Conservation (phyloP, 768 basidiomycete species). For the Phylloporus arenicola region DNA sequence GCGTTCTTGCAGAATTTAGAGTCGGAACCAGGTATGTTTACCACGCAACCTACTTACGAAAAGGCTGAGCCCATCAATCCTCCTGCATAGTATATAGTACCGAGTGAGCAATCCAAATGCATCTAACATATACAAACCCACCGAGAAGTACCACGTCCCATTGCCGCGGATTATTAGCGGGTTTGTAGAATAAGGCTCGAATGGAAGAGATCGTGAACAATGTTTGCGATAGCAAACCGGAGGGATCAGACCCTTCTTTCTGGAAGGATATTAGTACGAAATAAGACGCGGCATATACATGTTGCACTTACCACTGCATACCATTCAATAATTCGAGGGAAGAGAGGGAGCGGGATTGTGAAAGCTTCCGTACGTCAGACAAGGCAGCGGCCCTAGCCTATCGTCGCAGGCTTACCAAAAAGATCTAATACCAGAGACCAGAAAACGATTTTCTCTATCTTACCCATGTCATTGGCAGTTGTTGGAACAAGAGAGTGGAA, state of each 20-base stretch:
- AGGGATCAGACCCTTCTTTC: constrained; percentile 67
- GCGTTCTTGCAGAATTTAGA: constrained; percentile 46
- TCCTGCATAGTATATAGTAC: constrained; percentile 33
- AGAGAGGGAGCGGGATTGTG: constrained; percentile 92
- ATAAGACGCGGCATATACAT: not conserved
- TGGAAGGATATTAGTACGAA: constrained; percentile 25
- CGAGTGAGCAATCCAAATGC: constrained; percentile 5
- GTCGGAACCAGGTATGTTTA: constrained; percentile 31
- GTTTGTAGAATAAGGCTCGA: constrained; percentile 60
- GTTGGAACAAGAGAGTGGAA: not conserved
- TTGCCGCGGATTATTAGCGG: constrained; percentile 57
- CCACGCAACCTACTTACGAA: constrained; percentile 54
- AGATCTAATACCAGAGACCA: constrained; percentile 87
- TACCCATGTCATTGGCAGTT: constrained; percentile 40
- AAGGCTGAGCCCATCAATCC: constrained; percentile 93
- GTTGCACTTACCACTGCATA: constrained; percentile 58
- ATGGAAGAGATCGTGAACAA: constrained; percentile 61
- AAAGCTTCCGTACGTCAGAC: constrained; percentile 52
- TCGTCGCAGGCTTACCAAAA: constrained; percentile 42
- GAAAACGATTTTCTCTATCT: constrained; percentile 81
- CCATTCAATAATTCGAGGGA: constrained; percentile 96
- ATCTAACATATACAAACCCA: constrained; percentile 19
- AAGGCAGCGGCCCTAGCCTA: not conserved
- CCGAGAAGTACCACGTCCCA: constrained; percentile 97
- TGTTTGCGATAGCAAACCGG: constrained; percentile 69